phyloP scores from a whole-genome alignment of 441 rosid species.

The Viola pubescens region DNA sequence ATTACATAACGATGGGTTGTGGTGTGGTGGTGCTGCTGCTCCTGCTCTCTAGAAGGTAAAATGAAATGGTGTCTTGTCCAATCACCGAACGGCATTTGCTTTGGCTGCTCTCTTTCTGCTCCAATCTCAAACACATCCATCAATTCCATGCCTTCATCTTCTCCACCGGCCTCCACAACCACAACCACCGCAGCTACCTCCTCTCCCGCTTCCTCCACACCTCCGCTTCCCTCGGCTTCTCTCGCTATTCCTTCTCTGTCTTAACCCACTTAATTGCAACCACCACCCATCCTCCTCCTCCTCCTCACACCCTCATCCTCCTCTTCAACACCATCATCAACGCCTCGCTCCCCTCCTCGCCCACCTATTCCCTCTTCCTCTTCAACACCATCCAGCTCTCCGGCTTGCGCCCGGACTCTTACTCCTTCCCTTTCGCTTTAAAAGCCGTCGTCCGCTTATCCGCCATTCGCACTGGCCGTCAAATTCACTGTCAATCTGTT shows the following conservation, averaged over 20 bases:
- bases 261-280: too few species aligned
- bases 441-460: slow-evolving; percentile 36
- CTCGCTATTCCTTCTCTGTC: slow-evolving; percentile 32
- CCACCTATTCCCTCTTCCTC: slow-evolving; percentile 27
- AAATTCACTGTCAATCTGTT: slow-evolving; percentile 44
- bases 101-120: neutral
- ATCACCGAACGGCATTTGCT: too few species aligned
- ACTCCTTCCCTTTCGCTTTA: slow-evolving; percentile 50
- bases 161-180: slow-evolving; percentile 30
- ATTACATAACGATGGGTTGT: too few species aligned
- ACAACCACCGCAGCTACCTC: slow-evolving; percentile 30
- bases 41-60: too few species aligned
- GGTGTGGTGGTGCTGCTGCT: too few species aligned
- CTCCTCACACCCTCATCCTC: slow-evolving; percentile 15
- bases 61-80: too few species aligned
- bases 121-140: slow-evolving; percentile 30
- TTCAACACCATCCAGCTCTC: slow-evolving; percentile 35
- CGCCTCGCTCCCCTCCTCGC: slow-evolving; percentile 33
- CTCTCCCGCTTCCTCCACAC: slow-evolving; percentile 38
- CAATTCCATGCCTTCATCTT: slow-evolving; percentile 48
- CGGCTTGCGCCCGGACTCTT: slow-evolving; percentile 47
- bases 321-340: slow-evolving; percentile 51
- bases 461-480: slow-evolving; percentile 34
- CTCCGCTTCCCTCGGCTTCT: slow-evolving; percentile 40
- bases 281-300: slow-evolving; percentile 19